Evolutionary conservation across 331 rosid species (phyloP).

Genomic region (Malus hybrid): DNA sequence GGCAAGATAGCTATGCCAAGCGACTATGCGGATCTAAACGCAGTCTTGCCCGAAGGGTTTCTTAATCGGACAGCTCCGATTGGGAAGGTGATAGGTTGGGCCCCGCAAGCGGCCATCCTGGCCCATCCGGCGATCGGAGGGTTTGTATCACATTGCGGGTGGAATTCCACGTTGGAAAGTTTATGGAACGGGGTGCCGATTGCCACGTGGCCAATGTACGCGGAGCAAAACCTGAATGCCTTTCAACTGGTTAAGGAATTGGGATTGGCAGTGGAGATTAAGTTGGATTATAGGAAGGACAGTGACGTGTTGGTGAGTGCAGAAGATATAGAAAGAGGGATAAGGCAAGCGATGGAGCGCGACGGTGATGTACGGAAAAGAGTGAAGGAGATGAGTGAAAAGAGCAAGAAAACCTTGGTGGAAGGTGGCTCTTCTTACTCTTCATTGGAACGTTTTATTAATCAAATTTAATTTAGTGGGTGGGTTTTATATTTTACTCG

Average conservation of each 20-base stretch:
- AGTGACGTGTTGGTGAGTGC: background rate
- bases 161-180: conserved; percentile 28
- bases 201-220: conserved; percentile 26
- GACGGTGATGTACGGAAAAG: background rate
- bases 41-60: conserved; percentile 17
- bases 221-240: conserved; percentile 20
- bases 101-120: conserved; percentile 18
- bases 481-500: too few relatives aligned
- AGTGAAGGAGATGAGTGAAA: background rate
- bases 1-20: background rate
- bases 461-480: background rate
- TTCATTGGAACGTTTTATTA: background rate
- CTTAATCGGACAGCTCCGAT: conserved; percentile 11
- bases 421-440: conserved; percentile 4
- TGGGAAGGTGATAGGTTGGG: conserved; percentile 35
- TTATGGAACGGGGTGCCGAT: conserved; percentile 17
- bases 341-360: background rate
- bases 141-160: conserved; percentile 32
- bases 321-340: background rate
- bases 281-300: background rate
- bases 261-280: conserved; percentile 15
- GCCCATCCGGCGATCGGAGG: conserved; percentile 23
- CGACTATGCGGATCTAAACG: background rate
- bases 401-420: background rate
- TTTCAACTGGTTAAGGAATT: conserved; percentile 14